Conservation (phyloP, 2,329 filamentous ascomycete species). For the Trichoderma atrobrunneum region DNA sequence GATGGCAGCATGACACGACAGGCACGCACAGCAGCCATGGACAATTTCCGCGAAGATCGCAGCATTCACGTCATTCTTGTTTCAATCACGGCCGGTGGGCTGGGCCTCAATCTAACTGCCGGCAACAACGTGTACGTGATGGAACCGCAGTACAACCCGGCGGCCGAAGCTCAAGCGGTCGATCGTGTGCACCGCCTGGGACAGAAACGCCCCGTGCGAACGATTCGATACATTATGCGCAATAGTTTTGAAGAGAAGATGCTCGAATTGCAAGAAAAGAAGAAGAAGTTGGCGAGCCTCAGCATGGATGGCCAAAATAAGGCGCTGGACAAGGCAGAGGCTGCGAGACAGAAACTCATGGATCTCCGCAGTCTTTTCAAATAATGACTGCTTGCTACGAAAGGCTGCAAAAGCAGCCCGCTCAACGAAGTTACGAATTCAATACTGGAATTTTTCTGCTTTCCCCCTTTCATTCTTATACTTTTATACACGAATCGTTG, state of each 20-base stretch:
- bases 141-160: conserved; percentile 99
- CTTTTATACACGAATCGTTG: not conserved
- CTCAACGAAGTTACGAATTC: not conserved
- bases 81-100: conserved; percentile 86
- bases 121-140: conserved; percentile 95
- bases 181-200: conserved; percentile 91
- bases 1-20: conserved; percentile 83
- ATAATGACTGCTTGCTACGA: conserved; percentile 28
- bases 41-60: conserved; percentile 70
- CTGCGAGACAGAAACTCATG: conserved; percentile 60
- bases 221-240: conserved; percentile 84
- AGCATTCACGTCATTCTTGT: conserved; percentile 78
- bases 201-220: conserved; percentile 84
- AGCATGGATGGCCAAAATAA: conserved; percentile 69
- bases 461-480: not conserved
- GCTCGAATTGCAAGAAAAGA: conserved; percentile 83
- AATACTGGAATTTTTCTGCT: not conserved
- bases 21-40: conserved; percentile 71
- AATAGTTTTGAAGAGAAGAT: conserved; percentile 94
- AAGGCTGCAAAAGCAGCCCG: not conserved
- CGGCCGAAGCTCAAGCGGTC: conserved; percentile 93
- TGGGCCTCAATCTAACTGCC: conserved; percentile 87
- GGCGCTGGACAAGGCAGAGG: conserved; percentile 49
- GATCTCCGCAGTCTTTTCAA: conserved; percentile 59
- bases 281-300: conserved; percentile 83